Evolutionary conservation across 1,284 basidiomycete species (phyloP).

Genomic region (Macrocybe sp.): DNA sequence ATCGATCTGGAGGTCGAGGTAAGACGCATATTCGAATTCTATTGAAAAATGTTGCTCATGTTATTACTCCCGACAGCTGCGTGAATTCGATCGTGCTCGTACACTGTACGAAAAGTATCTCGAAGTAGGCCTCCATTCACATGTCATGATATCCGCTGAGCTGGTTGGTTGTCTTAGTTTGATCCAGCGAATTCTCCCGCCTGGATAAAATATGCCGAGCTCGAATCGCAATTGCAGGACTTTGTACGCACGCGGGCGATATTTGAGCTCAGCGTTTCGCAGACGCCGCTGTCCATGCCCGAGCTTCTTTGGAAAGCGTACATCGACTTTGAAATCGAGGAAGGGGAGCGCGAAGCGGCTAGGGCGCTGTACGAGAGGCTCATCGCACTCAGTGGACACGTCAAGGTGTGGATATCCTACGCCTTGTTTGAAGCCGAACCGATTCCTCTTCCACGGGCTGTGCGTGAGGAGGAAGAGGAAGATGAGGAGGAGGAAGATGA

Average conservation of each 20-base stretch:
- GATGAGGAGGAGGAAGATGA: constrained; percentile 48
- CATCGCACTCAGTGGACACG: constrained; percentile 84
- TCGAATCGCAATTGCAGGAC: constrained; percentile 92
- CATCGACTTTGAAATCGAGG: constrained; percentile 95
- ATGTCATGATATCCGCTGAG: background rate
- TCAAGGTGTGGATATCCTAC: constrained; percentile 88
- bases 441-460: constrained; percentile 58
- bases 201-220: constrained; percentile 97
- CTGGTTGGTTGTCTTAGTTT: constrained; percentile 42
- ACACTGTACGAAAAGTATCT: constrained; percentile 93
- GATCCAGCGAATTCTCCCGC: constrained; percentile 87
- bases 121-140: constrained; percentile 46
- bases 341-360: constrained; percentile 85
- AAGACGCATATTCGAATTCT: constrained; percentile 17
- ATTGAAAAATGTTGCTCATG: background rate
- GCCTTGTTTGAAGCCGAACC: constrained; percentile 72
- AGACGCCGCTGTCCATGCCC: constrained; percentile 93
- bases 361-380: constrained; percentile 90
- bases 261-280: constrained; percentile 93
- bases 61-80: constrained; percentile 42
- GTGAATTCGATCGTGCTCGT: constrained; percentile 93
- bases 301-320: constrained; percentile 98
- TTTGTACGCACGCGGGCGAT: constrained; percentile 90
- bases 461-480: constrained; percentile 75
- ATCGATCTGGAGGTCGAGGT: constrained; percentile 91